Base-by-base conservation (phyloP, 768 basidiomycete genomes). In the Inosperma sp. region DNA sequence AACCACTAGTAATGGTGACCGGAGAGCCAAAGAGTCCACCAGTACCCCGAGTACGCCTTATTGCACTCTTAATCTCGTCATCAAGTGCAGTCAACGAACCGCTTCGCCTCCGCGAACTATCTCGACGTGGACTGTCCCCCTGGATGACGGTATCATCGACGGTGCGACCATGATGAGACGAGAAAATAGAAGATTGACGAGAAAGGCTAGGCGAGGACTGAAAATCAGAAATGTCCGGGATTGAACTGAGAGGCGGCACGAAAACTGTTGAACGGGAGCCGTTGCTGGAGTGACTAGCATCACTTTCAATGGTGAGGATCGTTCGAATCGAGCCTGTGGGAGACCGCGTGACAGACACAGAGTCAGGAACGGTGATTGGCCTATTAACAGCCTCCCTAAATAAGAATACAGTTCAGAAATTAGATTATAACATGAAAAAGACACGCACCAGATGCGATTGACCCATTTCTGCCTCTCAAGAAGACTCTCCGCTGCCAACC, bases 381-480 rank as follows among this genome's bases (percentile, higher is more conserved):
- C 80, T 79, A 58, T 89, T 83, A 14, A 93, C 75, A 0, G 84
- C 83, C 55, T 91, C 89, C 89, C 90, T 93, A 54, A 27, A 48
- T 51, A 14, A 9, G 19, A 48, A 48, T 40, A 35, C 52, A 30
- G 45, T 10, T 52, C 9, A 36, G 10, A 52, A n/a, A 36, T 27
- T 2, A 46, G 14, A 55, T 34, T 54, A 50, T n/a, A 56, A 51
- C 25, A 53, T 44, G 17, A 42, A 30, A n/a, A 34, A 58, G 54
- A 22, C 1, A 72, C 82, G 41, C 60, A 92, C 93, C 89, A 93
- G 48, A 96, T 79, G 4, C 90, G 80, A 60, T 88, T 88, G 10
- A 94, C 91, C 93, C 93, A 96, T 65, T 86, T 82, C 45, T 91
- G 85, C 57, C 93, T 75, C 64, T 93, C 88, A 51, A 87, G 66